Conservation (phyloP, 106 monocot species). For the Dendrobium chrysotoxum region DNA sequence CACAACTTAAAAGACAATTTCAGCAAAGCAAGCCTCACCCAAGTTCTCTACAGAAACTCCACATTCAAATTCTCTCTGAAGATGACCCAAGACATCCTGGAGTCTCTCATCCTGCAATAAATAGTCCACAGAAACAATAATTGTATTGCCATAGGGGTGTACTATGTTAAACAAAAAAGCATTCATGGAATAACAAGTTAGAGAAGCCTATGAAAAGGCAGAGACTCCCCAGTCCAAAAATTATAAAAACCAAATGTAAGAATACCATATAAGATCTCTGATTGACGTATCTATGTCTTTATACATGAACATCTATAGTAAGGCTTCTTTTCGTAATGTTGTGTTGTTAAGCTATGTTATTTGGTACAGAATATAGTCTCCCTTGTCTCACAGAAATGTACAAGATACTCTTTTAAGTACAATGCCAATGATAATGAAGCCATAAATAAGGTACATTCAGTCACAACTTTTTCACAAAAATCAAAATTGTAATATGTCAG, state of each 20-base stretch:
- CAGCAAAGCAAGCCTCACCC: not conserved
- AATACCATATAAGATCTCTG: not conserved
- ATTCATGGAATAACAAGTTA: not conserved
- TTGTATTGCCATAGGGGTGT: not conserved
- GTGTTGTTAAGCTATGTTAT: not conserved
- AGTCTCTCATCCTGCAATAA: not conserved
- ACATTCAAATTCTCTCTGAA: slow-evolving; percentile 3
- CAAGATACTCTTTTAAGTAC: not conserved
- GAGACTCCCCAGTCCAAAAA: not conserved
- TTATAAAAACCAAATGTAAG: not conserved
- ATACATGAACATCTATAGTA: not conserved
- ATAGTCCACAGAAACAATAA: not conserved
- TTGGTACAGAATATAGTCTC: not conserved
- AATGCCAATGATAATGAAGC: no score
- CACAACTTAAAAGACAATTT: not conserved
- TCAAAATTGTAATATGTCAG: no score
- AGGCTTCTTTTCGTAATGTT: not conserved
- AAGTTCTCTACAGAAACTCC: not conserved
- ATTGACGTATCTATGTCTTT: not conserved
- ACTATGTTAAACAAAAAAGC: not conserved
- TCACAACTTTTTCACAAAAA: no score
- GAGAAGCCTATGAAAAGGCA: not conserved
- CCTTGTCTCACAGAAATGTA: not conserved
- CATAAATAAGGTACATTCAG: no score
- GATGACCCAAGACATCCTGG: not conserved